Evolutionary conservation across 2,329 filamentous ascomycete genomes (phyloP), one percentile per base, ranked within the genome.

Genomic region (Trichoderma citrinoviride): DNA sequence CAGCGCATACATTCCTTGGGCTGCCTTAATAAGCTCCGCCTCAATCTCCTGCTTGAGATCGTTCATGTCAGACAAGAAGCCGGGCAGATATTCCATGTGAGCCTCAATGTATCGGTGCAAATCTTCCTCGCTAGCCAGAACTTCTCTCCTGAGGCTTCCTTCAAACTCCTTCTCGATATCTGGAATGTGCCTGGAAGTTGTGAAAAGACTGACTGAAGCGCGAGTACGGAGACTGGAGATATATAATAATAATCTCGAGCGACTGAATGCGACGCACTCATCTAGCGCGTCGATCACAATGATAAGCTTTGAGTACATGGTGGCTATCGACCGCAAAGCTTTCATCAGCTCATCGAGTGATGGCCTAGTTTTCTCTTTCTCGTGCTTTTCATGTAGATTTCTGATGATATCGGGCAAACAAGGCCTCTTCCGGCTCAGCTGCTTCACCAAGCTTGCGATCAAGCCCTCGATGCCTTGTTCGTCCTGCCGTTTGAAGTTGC

Each of bases 11-110:
- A 37, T 37, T 4, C 33, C 33, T 1, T 37, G 33, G 5, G 33
- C 33, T 1, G 33, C 33, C 12, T 14, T 10, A 5, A 14, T 1
- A 37, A 14, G 1, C 3, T 37, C 3, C 0, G 0, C 5, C 1
- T 14, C 0, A 5, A 37, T 37, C 2, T 37, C 33, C 3, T 37
- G 2, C 33, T 37, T 37, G 33, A 37, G 33, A 12, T 37, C 10
- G 33, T 37, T 12, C 33, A 37, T 37, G 10, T 14, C 5, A 4
- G 10, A 37, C 10, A 37, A 1, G 10, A 37, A 37, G 10, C 1
- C 10, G 3, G 33, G 33, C 33, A 37, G 3, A 1, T 37, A 5
- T 14, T 14, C 3, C 33, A 37, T 37, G 5, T 37, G 33, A 37
- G 33, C 33, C 10, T 4, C 12, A 1, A 44, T 2, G 41, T 44